Conservation (phyloP, 1,139 yeast species). For the Wickerhamomyces sp. region DNA sequence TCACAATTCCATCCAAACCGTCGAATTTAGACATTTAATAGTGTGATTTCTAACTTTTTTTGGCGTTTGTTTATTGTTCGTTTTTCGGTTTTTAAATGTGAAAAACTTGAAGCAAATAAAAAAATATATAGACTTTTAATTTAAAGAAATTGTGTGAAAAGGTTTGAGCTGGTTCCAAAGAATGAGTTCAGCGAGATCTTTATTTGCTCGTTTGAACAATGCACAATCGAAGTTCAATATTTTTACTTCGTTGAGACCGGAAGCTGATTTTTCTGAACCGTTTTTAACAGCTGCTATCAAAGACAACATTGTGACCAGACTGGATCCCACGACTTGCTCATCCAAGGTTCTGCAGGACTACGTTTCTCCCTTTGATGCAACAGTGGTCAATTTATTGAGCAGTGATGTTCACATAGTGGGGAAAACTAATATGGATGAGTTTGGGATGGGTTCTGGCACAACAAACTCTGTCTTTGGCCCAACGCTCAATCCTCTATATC, state of each 20-base stretch:
- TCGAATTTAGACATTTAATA: conserved; percentile 17
- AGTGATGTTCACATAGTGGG: conserved; percentile 53
- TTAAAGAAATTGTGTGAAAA: not conserved
- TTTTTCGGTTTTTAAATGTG: not conserved
- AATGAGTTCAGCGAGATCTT: conserved; percentile 1
- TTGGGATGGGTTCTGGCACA: conserved; percentile 90
- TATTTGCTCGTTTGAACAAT: not conserved
- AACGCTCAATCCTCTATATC: conserved; percentile 59
- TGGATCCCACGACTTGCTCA: conserved; percentile 70
- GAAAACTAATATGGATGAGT: conserved; percentile 93
- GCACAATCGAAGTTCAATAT: conserved; percentile 28
- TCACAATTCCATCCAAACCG: conserved; percentile 19
- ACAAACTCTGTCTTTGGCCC: conserved; percentile 61
- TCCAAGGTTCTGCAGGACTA: conserved; percentile 59
- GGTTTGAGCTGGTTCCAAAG: not conserved
- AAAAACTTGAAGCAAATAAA: not conserved
- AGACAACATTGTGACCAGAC: conserved; percentile 71
- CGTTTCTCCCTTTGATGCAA: conserved; percentile 76
- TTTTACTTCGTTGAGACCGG: conserved; percentile 32
- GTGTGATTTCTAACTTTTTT: not conserved
- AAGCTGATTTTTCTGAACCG: conserved; percentile 5
- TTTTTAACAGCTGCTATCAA: conserved; percentile 46
- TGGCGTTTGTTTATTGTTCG: not conserved
- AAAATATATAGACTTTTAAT: not conserved
- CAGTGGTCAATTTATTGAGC: conserved; percentile 55